A percentile compares a stretch with the other conserved stretches of the same genome.
phyloP scores from a whole-genome alignment of 2,329 filamentous ascomycete species.

The Ploettnerulaceae sp. region DNA sequence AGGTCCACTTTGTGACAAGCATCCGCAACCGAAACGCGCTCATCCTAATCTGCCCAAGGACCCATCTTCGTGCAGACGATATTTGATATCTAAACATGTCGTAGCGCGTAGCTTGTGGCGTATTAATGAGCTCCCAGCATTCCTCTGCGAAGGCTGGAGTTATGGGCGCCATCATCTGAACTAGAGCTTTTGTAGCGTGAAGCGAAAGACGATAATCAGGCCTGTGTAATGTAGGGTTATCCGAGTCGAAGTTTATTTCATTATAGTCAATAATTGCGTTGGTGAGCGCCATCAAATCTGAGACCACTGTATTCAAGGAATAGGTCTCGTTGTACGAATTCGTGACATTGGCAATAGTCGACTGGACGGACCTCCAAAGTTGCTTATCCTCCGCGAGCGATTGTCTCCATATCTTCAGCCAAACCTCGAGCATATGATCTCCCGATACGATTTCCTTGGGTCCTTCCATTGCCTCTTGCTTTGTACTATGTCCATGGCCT shows the following conservation, averaged over 20 bases:
- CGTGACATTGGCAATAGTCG: constrained; percentile 62
- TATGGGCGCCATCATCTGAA: constrained; percentile 73
- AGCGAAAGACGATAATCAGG: neutral
- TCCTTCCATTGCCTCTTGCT: too few relatives aligned
- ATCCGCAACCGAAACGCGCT: too few relatives aligned
- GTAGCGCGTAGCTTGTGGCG: too few relatives aligned
- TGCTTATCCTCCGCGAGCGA: constrained; percentile 13
- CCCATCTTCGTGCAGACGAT: constrained; percentile 18
- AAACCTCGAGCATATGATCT: neutral
- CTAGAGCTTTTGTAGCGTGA: constrained; percentile 50
- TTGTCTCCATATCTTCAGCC: constrained; percentile 29
- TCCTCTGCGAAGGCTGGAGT: constrained; percentile 78
- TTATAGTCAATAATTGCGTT: constrained; percentile 55
- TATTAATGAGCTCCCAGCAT: constrained; percentile 60
- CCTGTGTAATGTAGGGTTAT: constrained; percentile 32
- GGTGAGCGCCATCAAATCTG: constrained; percentile 76
- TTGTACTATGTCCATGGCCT: too few relatives aligned
- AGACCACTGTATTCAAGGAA: constrained; percentile 76
- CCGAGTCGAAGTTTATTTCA: neutral
- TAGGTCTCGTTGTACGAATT: constrained; percentile 66
- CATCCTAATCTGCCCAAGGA: too few relatives aligned
- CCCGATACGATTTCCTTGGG: too few relatives aligned
- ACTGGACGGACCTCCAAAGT: constrained; percentile 63
- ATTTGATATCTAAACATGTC: too few relatives aligned
- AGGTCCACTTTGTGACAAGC: too few relatives aligned